Evolutionary conservation across 1,284 basidiomycete genomes (phyloP).

Genomic region (Abortiporus biennis): DNA sequence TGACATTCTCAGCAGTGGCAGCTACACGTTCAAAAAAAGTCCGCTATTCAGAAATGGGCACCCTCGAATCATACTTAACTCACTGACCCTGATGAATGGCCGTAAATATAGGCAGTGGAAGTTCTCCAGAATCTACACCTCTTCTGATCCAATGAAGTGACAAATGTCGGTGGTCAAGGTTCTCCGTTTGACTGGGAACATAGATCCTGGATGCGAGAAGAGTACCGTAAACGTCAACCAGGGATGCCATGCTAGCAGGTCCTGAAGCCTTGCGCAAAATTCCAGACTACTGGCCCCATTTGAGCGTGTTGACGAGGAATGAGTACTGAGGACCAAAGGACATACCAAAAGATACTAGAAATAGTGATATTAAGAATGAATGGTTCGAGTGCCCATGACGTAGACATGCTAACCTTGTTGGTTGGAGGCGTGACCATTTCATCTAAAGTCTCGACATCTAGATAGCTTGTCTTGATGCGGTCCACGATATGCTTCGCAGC

Average conservation of each 20-base stretch:
- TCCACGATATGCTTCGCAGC: conserved; percentile 26
- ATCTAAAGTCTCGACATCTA: conserved; percentile 30
- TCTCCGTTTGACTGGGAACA: conserved; percentile 23
- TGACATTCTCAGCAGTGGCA: conserved; percentile 20
- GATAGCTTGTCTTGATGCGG: conserved; percentile 30
- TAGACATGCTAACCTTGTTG: conserved; percentile 23
- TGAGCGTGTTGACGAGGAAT: conserved; percentile 11
- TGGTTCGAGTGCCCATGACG: no score
- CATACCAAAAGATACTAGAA: background rate
- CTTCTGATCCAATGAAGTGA: conserved; percentile 30
- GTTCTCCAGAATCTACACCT: conserved; percentile 25
- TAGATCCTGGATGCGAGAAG: conserved; percentile 32
- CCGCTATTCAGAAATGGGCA: background rate
- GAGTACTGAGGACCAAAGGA: conserved; percentile 15
- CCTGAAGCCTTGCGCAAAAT: conserved; percentile 31
- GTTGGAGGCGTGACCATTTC: conserved; percentile 29
- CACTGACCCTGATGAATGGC: conserved; percentile 28
- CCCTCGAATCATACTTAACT: background rate
- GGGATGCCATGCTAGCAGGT: conserved; percentile 24
- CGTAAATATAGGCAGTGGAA: conserved; percentile 35
- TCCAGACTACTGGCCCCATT: conserved; percentile 24
- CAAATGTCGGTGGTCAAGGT: conserved; percentile 27
- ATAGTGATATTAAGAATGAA: no score
- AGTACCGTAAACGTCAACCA: conserved; percentile 35
- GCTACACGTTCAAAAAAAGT: conserved; percentile 18